A percentile compares a stretch with the other conserved stretches of the same genome.
Conservation (phyloP, 129 eudicot species). For the Lactuca sativa region DNA sequence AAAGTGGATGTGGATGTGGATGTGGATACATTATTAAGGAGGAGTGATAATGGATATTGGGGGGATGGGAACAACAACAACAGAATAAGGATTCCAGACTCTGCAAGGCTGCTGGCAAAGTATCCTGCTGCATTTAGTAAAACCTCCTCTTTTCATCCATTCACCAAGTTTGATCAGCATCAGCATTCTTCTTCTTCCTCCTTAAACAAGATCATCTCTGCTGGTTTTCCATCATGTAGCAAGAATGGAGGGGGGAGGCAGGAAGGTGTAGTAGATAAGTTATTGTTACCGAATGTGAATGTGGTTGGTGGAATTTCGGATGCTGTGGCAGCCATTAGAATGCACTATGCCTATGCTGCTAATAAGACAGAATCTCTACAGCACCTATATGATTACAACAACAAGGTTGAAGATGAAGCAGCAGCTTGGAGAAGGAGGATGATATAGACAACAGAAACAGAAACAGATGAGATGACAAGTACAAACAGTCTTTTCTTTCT, state of each 20-base stretch:
- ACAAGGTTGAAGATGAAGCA: conserved; percentile 23
- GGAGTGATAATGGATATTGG: conserved; percentile 55
- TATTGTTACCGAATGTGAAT: conserved; percentile 49
- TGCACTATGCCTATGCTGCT: conserved; percentile 53
- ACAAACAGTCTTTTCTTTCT: not conserved
- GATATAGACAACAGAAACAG: conserved; percentile 38
- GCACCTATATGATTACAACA: conserved; percentile 24
- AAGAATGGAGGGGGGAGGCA: not conserved
- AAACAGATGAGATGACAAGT: conserved; percentile 43
- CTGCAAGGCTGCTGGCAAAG: conserved; percentile 66
- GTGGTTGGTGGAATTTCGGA: conserved; percentile 48
- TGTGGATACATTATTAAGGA: conserved; percentile 22
- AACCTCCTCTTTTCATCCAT: not conserved
- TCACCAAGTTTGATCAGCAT: conserved; percentile 46
- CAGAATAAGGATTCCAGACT: conserved; percentile 66
- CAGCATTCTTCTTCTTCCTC: conserved; percentile 21
- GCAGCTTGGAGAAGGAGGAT: conserved; percentile 57
- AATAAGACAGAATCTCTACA: conserved; percentile 38
- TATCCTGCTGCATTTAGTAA: conserved; percentile 74
- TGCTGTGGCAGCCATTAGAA: conserved; percentile 84
- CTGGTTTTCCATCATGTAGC: conserved; percentile 30
- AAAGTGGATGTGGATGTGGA: conserved; percentile 31
- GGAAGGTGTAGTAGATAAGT: conserved; percentile 28
- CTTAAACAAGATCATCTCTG: too few relatives aligned
- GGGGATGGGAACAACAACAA: conserved; percentile 68